A percentile compares a stretch with the other conserved stretches of the same genome.
phyloP scores from a whole-genome alignment of 495 filamentous ascomycete species.

The Penicillium daleae region DNA sequence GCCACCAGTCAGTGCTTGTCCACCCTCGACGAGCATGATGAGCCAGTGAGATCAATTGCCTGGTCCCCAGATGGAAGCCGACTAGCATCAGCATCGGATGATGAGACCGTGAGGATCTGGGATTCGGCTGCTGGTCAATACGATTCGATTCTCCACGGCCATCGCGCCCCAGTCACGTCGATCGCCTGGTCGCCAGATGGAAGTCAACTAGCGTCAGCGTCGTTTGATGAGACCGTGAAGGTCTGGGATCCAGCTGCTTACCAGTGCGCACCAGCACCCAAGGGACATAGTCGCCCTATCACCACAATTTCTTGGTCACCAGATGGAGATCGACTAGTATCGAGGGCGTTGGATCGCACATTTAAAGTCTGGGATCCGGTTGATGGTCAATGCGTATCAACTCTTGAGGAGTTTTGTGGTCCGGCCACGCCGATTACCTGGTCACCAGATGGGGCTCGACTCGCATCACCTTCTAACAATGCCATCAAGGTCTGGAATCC shows the following conservation, averaged over 20 bases:
- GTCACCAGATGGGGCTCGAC: no score
- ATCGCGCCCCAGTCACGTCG: slow-evolving; percentile 8
- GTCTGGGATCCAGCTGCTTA: slow-evolving; percentile 9
- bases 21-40: slow-evolving; percentile 17
- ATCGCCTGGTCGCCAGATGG: slow-evolving; percentile 22
- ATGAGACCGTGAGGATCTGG: slow-evolving; percentile 17
- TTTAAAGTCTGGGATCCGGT: not conserved
- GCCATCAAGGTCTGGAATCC: no score
- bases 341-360: no score
- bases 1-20: slow-evolving; percentile 7
- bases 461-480: no score
- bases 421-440: no score
- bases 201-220: slow-evolving; percentile 19
- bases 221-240: not conserved
- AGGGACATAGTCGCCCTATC: slow-evolving; percentile 7
- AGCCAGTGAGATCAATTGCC: slow-evolving; percentile 1
- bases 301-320: slow-evolving; percentile 5
- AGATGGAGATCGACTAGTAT: slow-evolving; percentile 8
- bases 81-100: slow-evolving; percentile 12
- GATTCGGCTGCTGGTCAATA: slow-evolving; percentile 6
- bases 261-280: slow-evolving; percentile 2
- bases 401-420: no score
- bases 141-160: slow-evolving; percentile 7
- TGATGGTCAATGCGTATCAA: no score
- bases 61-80: slow-evolving; percentile 15